Base-by-base conservation (phyloP, 1,284 basidiomycete genomes). In the Puccinia novopanici region DNA sequence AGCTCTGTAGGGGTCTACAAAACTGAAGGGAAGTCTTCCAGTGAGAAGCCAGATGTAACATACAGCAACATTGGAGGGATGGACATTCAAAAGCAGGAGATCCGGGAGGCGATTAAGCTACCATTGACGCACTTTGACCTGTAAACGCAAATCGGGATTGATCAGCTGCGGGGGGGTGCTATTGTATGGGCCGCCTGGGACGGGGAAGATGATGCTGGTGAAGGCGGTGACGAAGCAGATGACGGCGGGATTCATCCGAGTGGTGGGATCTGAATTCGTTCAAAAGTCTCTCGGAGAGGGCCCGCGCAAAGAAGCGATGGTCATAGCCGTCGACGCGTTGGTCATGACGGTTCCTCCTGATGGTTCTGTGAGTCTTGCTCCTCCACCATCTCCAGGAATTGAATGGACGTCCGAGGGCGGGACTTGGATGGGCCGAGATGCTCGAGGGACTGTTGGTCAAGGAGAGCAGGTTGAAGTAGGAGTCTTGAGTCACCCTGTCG, bases 91-190 rank as follows among this genome's bases (percentile, higher is more conserved):
- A n/a, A n/a, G n/a, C n/a, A n/a, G n/a, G n/a, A n/a, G n/a, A n/a
- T n/a, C n/a, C n/a, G n/a, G n/a, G n/a, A n/a, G n/a, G n/a, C n/a
- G n/a, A n/a, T 99, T 57, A 97, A 99, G 87, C 88, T 99, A 48
- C 97, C 97, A 24, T 88, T 99, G 24, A 67, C 75, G 5, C 75
- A 77, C 42, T 97, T 97, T 86, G 96, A 99, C 86, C 88, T 99
- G 59, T 99, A 99, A 89, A 93, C 93, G 88, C 98, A 99, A 88
- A 99, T 99, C 85, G 97, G 97, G 84, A 99, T 99, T 83, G 97
- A 99, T 88, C 97, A 97, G 34, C 97, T 94, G 67, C 90, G n/a
- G 94, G 59, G 95, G 95, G 87, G 94, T 96, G 3, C 87, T 98
- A 82, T 89, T 98, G 24, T 96, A 96, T 85, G 95, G 95, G 5